Conservation (phyloP, 805 yeast species). For the Henningerozyma blattae region DNA sequence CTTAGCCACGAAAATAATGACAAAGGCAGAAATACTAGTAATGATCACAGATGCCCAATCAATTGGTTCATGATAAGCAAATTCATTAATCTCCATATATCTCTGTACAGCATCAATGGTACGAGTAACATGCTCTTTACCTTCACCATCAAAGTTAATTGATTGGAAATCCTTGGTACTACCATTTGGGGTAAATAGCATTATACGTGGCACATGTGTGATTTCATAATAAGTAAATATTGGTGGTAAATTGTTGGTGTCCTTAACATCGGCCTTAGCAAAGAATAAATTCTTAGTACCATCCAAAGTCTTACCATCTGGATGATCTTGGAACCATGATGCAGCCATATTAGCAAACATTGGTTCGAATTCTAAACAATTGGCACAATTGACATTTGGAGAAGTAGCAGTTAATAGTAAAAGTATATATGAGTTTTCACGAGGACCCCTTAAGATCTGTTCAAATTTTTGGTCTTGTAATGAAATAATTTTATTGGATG, state of each 20-base stretch:
- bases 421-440: constrained; percentile 51
- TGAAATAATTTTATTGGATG: constrained; percentile 29
- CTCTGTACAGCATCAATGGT: constrained; percentile 20
- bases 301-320: constrained; percentile 29
- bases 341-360: constrained; percentile 45
- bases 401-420: constrained; percentile 65
- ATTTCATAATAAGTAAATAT: constrained; percentile 33
- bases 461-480: constrained; percentile 53
- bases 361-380: constrained; percentile 65
- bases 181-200: constrained; percentile 46
- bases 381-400: constrained; percentile 60
- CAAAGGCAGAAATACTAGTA: constrained; percentile 25
- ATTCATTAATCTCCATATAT: constrained; percentile 16
- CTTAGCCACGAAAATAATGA: constrained; percentile 23
- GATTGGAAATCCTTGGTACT: constrained; percentile 18
- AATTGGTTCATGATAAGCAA: constrained; percentile 25
- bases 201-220: constrained; percentile 70
- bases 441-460: constrained; percentile 43
- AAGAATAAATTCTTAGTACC: constrained; percentile 40
- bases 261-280: constrained; percentile 60
- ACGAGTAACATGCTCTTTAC: constrained; percentile 23
- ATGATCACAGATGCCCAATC: constrained; percentile 27
- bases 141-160: constrained; percentile 24
- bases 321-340: constrained; percentile 51
- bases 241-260: constrained; percentile 38